Conservation (phyloP, 225 moss, liverwort and hornwort species). For the Antitrichia curtipendula region DNA sequence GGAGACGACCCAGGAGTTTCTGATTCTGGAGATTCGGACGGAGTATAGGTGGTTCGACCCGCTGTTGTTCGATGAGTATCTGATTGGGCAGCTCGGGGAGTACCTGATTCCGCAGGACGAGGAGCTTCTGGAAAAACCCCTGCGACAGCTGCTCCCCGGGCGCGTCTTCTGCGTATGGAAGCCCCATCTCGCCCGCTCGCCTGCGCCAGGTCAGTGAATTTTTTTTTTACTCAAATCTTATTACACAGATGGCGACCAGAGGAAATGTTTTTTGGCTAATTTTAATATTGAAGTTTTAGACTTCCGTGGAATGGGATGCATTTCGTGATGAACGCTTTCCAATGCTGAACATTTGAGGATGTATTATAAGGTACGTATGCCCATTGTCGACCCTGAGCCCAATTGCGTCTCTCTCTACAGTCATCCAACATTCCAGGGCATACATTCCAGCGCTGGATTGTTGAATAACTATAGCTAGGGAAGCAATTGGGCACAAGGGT, state of each 20-base stretch:
- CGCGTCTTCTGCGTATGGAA: conserved; percentile 79
- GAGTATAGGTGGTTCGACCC: conserved; percentile 64
- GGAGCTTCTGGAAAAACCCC: conserved; percentile 34
- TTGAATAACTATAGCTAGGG: background rate
- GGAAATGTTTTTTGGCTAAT: background rate
- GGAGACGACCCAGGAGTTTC: conserved; percentile 63
- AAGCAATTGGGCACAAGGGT: background rate
- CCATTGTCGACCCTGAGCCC: background rate
- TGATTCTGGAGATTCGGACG: conserved; percentile 70
- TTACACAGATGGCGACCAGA: background rate
- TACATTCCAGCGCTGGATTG: background rate
- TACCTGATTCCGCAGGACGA: conserved; percentile 52
- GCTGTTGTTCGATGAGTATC: conserved; percentile 32
- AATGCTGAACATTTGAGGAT: background rate
- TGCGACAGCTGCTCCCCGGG: conserved; percentile 50
- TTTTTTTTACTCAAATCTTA: background rate
- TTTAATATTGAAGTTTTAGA: background rate
- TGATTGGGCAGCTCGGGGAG: conserved; percentile 33
- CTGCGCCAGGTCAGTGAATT: conserved; percentile 14
- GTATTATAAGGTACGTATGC: background rate
- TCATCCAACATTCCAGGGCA: background rate
- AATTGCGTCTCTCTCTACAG: background rate
- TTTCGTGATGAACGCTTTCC: background rate
- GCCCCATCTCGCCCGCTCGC: conserved; percentile 30
- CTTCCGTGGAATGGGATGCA: background rate